These are phyloP conservation scores for Ceratocystis eucalypticola DNA, from an alignment of 2,329 filamentous ascomycete genomes.

Conservation along the genomic window DNA sequence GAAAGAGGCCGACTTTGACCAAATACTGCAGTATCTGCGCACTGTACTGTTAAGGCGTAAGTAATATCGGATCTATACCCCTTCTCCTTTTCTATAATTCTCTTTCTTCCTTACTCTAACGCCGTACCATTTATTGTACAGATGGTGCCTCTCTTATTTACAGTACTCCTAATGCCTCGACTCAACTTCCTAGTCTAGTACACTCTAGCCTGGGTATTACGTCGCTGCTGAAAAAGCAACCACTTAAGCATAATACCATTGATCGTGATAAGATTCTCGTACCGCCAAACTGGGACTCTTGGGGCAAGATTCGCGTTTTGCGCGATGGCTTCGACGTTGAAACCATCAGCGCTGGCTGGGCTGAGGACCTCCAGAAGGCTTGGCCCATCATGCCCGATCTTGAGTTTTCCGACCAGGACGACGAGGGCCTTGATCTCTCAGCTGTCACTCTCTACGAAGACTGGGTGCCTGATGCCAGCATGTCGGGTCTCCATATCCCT, in stretches of 20 bases:
- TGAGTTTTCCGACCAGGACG: slow-evolving; percentile 17
- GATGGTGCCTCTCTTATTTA: slow-evolving; percentile 78
- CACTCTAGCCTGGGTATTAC: slow-evolving; percentile 80
- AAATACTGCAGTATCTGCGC: slow-evolving; percentile 81
- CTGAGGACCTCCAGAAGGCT: slow-evolving; percentile 58
- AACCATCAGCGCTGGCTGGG: slow-evolving; percentile 71
- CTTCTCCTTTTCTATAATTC: not conserved
- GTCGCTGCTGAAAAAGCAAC: slow-evolving; percentile 63
- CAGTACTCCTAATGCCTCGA: slow-evolving; percentile 62
- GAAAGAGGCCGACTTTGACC: slow-evolving; percentile 95
- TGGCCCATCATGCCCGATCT: slow-evolving; percentile 28
- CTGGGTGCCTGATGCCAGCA: slow-evolving; percentile 61
- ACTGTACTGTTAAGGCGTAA: slow-evolving; percentile 77
- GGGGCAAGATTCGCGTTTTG: slow-evolving; percentile 89
- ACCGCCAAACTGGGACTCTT: slow-evolving; percentile 95
- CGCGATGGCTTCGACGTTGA: slow-evolving; percentile 89
- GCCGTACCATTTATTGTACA: slow-evolving; percentile 26
- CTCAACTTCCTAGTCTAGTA: slow-evolving; percentile 63
- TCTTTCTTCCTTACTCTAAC: slow-evolving; percentile 18
- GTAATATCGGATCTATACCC: slow-evolving; percentile 26
- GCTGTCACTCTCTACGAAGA: slow-evolving; percentile 47
- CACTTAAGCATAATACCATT: slow-evolving; percentile 79
- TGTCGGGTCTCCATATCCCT: slow-evolving; percentile 44
- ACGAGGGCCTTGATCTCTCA: slow-evolving; percentile 8
- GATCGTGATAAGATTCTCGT: slow-evolving; percentile 90